A percentile compares a stretch with the other conserved stretches of the same genome.
These are phyloP conservation scores for Elongisporangium anandrum DNA, from an alignment of 352 stramenopile species.

Conservation along the genomic window DNA sequence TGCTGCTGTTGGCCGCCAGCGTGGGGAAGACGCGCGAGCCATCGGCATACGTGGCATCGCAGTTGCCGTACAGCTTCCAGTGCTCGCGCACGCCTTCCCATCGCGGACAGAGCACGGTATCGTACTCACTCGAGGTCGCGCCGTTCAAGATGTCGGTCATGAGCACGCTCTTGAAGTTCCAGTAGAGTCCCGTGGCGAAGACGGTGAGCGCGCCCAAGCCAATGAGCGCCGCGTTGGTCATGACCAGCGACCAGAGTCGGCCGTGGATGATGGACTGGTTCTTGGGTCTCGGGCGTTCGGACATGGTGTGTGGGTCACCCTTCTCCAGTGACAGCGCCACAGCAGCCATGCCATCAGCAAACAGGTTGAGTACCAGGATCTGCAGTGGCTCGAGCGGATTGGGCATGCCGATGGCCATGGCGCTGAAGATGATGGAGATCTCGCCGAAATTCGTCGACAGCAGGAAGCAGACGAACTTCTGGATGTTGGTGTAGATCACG, in stretches of 20 bases:
- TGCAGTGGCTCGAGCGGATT: slow-evolving; percentile 90
- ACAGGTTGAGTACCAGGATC: slow-evolving; percentile 95
- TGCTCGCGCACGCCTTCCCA: slow-evolving; percentile 14
- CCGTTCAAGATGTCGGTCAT: slow-evolving; percentile 21
- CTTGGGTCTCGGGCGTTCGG: slow-evolving; percentile 16
- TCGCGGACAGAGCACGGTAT: slow-evolving; percentile 17
- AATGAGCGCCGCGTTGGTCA: slow-evolving; percentile 26
- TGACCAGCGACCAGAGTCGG: slow-evolving; percentile 24
- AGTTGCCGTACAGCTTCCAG: slow-evolving; percentile 26
- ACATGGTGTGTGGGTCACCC: slow-evolving; percentile 21
- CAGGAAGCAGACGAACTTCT: slow-evolving; percentile 94
- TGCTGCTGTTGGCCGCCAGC: slow-evolving; percentile 1
- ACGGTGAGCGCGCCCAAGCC: slow-evolving; percentile 19
- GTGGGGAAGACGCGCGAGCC: slow-evolving; percentile 15
- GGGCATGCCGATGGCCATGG: slow-evolving; percentile 30
- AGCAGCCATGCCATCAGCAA: slow-evolving; percentile 84
- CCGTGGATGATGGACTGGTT: slow-evolving; percentile 29
- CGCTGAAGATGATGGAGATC: slow-evolving; percentile 61
- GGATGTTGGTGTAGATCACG: slow-evolving; percentile 93
- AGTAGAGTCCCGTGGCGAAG: slow-evolving; percentile 25
- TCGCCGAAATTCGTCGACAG: slow-evolving; percentile 92
- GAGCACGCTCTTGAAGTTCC: slow-evolving; percentile 28
- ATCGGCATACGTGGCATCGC: slow-evolving; percentile 16
- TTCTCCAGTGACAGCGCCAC: slow-evolving; percentile 30
- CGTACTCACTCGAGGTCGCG: slow-evolving; percentile 16